phyloP scores from a whole-genome alignment of 164 flowering plant species.

The Dillenia suffruticosa region DNA sequence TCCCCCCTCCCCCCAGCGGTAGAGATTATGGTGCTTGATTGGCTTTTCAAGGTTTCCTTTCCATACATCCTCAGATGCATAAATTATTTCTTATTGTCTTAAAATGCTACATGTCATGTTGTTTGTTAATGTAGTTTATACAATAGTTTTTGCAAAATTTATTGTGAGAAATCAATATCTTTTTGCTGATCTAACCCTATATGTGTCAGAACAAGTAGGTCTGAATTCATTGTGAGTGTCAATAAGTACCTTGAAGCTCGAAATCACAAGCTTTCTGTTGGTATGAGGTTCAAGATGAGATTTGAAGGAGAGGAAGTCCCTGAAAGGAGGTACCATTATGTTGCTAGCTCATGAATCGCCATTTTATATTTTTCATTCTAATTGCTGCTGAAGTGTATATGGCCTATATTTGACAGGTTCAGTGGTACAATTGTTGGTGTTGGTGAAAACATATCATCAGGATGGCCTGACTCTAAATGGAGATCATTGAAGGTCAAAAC shows the following conservation, averaged over 20 bases:
- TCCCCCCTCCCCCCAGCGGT: too few relatives aligned
- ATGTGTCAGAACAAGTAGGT: slow-evolving; percentile 68
- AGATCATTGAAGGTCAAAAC: slow-evolving; percentile 78
- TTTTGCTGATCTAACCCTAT: slow-evolving; percentile 8
- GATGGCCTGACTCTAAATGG: slow-evolving; percentile 89
- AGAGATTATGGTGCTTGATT: too few relatives aligned
- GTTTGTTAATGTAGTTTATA: neutral
- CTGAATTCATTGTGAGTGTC: slow-evolving; percentile 76
- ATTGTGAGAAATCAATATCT: neutral
- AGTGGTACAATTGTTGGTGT: slow-evolving; percentile 93
- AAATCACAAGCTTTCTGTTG: slow-evolving; percentile 66
- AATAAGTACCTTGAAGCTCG: slow-evolving; percentile 85
- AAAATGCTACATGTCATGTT: neutral
- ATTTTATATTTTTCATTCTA: too few relatives aligned
- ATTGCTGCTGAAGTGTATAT: too few relatives aligned
- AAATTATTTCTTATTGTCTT: too few relatives aligned
- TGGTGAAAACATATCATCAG: slow-evolving; percentile 47
- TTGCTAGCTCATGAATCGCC: neutral
- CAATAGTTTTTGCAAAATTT: too few relatives aligned
- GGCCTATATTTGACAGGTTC: slow-evolving; percentile 37
- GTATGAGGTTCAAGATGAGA: slow-evolving; percentile 93
- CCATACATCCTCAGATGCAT: too few relatives aligned
- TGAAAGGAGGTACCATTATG: slow-evolving; percentile 68
- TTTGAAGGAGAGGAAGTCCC: slow-evolving; percentile 98
- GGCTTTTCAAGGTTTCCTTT: too few relatives aligned